A percentile compares a stretch with the other conserved stretches of the same genome.
Evolutionary conservation across 2,329 filamentous ascomycete genomes (phyloP).

Genomic region (Dactylonectria macrodidyma): DNA sequence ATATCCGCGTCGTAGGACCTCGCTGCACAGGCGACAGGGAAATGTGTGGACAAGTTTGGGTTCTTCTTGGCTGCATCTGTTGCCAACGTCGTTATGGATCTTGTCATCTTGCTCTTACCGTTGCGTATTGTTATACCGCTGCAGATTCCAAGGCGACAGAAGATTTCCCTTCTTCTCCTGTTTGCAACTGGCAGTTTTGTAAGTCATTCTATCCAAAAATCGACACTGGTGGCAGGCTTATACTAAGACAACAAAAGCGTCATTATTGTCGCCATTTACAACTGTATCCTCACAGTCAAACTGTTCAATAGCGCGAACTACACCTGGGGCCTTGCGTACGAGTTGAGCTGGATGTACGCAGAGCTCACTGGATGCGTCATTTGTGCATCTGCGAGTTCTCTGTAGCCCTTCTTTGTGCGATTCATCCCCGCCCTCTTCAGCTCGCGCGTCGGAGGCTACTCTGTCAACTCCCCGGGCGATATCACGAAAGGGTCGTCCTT

Average conservation of each 20-base stretch:
- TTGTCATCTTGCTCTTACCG: constrained; percentile 37
- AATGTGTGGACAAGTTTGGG: constrained; percentile 43
- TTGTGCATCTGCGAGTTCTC: constrained; percentile 41
- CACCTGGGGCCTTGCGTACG: constrained; percentile 43
- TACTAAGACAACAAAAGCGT: constrained; percentile 21
- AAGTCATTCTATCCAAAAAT: neutral
- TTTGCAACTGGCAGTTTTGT: constrained; percentile 44
- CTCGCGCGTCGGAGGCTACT: constrained; percentile 9
- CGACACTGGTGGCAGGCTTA: no score
- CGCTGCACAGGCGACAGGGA: constrained; percentile 36
- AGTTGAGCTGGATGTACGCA: constrained; percentile 46
- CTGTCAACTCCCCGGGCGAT: no score
- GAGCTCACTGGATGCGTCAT: constrained; percentile 44
- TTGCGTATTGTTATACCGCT: constrained; percentile 35
- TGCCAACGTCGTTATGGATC: constrained; percentile 43
- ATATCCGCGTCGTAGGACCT: constrained; percentile 44
- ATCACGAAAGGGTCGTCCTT: no score
- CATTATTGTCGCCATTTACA: constrained; percentile 44
- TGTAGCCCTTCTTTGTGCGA: constrained; percentile 42
- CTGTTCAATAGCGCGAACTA: constrained; percentile 39
- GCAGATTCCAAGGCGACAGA: constrained; percentile 39
- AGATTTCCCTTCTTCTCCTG: constrained; percentile 35
- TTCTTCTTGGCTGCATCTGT: constrained; percentile 44
- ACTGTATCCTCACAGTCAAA: constrained; percentile 40
- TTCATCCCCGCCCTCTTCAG: constrained; percentile 34